Percentiles rank a stretch among this genome's conserved stretches.
These are phyloP conservation scores for Fusarium sp. DNA, from an alignment of 2,329 filamentous ascomycete genomes.

Conservation along the genomic window DNA sequence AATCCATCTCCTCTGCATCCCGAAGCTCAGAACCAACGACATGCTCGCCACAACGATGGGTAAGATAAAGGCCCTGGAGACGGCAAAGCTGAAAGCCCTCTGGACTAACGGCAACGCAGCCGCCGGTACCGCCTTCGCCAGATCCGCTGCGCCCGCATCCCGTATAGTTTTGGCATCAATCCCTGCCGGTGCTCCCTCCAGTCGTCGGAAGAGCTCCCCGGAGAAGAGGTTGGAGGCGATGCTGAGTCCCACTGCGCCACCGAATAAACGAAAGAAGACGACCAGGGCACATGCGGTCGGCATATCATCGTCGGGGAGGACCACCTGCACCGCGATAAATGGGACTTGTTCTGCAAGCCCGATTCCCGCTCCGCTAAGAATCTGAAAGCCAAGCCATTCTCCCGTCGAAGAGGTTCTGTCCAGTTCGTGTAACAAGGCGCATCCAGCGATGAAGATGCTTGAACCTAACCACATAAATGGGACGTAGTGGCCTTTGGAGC, in stretches of 20 bases:
- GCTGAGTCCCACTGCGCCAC: slow-evolving; percentile 45
- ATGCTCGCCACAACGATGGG: slow-evolving; percentile 19
- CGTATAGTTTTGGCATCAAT: slow-evolving; percentile 3
- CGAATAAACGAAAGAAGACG: slow-evolving; percentile 60
- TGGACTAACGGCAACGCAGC: slow-evolving; percentile 7
- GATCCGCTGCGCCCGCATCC: slow-evolving; percentile 12
- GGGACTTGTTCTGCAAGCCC: slow-evolving; percentile 57
- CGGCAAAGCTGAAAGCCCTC: slow-evolving; percentile 4
- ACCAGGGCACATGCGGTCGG: slow-evolving; percentile 56
- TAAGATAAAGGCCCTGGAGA: slow-evolving; percentile 14
- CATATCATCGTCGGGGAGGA: slow-evolving; percentile 54
- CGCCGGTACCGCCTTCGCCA: slow-evolving; percentile 2
- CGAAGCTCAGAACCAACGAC: slow-evolving; percentile 20
- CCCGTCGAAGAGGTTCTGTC: slow-evolving; percentile 43
- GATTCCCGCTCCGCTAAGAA: slow-evolving; percentile 55
- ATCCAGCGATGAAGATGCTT: slow-evolving; percentile 15
- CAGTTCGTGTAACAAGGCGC: slow-evolving; percentile 33
- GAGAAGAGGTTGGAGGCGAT: slow-evolving; percentile 28
- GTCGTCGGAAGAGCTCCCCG: slow-evolving; percentile 7
- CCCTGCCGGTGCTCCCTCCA: neutral
- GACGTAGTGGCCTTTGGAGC: slow-evolving; percentile 26
- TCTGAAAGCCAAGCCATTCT: slow-evolving; percentile 59
- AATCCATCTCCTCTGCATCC: slow-evolving; percentile 27
- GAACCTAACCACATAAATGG: slow-evolving; percentile 32
- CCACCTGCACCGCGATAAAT: slow-evolving; percentile 57